Conservation (phyloP, 1,284 basidiomycete species). For the Anthracocystis setariae region DNA sequence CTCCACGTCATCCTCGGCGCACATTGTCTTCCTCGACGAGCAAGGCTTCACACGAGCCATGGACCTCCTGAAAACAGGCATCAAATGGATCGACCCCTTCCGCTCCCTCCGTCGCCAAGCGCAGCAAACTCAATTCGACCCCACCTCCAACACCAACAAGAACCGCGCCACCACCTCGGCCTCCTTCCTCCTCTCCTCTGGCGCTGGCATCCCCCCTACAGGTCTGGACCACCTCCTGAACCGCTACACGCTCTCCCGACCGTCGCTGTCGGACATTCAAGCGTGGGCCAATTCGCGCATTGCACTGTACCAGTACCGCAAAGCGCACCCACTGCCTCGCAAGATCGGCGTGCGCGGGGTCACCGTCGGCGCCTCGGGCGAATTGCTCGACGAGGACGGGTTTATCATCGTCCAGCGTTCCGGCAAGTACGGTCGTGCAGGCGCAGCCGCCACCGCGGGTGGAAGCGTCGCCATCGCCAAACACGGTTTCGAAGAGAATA, state of each 20-base stretch:
- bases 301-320: slow-evolving; percentile 53
- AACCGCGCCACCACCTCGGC: slow-evolving; percentile 8
- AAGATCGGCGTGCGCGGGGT: slow-evolving; percentile 59
- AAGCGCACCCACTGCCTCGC: slow-evolving; percentile 53
- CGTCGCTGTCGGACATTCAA: slow-evolving; percentile 40
- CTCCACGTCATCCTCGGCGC: slow-evolving; percentile 48
- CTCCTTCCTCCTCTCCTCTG: slow-evolving; percentile 20
- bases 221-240: slow-evolving; percentile 54
- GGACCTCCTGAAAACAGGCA: slow-evolving; percentile 14
- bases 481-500: slow-evolving; percentile 29
- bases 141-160: background rate
- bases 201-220: slow-evolving; percentile 24
- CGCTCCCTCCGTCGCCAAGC: slow-evolving; percentile 20
- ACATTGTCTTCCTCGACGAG: slow-evolving; percentile 61
- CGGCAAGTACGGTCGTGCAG: slow-evolving; percentile 59
- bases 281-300: slow-evolving; percentile 52
- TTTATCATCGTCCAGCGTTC: slow-evolving; percentile 65
- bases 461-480: slow-evolving; percentile 38
- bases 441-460: slow-evolving; percentile 20
- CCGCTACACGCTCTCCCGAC: slow-evolving; percentile 41
- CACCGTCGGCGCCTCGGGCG: slow-evolving; percentile 59
- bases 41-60: slow-evolving; percentile 49
- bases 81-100: slow-evolving; percentile 24
- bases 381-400: slow-evolving; percentile 64
- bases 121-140: slow-evolving; percentile 8